Conservation (phyloP, 331 rosid species). For the Phaseolus coccineus region DNA sequence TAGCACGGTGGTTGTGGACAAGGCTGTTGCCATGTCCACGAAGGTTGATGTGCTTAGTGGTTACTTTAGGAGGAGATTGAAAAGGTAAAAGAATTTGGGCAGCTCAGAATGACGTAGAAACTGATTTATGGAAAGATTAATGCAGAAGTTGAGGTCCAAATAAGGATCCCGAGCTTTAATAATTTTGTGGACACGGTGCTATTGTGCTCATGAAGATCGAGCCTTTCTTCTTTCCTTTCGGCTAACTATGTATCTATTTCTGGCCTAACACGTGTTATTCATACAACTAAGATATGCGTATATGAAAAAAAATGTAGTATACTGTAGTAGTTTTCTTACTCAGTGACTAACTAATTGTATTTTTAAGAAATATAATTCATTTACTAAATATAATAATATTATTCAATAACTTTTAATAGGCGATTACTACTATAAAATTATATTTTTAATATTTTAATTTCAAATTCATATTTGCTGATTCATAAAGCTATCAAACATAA, state of each 20-base stretch:
- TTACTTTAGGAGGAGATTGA: background rate
- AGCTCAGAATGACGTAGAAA: background rate
- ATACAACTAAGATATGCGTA: background rate
- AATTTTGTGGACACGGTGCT: constrained; percentile 57
- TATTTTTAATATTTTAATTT: too few species aligned
- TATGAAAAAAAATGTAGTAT: too few species aligned
- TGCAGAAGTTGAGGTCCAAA: constrained; percentile 39
- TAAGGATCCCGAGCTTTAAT: constrained; percentile 2
- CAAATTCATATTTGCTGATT: too few species aligned
- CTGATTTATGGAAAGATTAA: constrained; percentile 18
- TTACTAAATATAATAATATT: too few species aligned
- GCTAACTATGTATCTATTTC: background rate
- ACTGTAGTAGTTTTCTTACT: too few species aligned
- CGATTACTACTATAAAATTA: too few species aligned
- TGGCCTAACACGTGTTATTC: constrained; percentile 53
- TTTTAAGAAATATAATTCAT: too few species aligned
- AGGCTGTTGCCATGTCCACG: constrained; percentile 70
- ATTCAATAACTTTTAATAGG: too few species aligned
- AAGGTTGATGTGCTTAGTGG: constrained; percentile 13
- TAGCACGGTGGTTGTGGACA: constrained; percentile 57
- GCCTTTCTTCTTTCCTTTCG: background rate
- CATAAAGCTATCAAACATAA: too few species aligned
- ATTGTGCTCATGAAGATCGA: background rate
- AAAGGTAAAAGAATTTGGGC: background rate
- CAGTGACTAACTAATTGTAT: too few species aligned